A percentile compares a stretch with the other conserved stretches of the same genome.
phyloP scores from a whole-genome alignment of 75 land plant species.

The Pinus albicaulis region DNA sequence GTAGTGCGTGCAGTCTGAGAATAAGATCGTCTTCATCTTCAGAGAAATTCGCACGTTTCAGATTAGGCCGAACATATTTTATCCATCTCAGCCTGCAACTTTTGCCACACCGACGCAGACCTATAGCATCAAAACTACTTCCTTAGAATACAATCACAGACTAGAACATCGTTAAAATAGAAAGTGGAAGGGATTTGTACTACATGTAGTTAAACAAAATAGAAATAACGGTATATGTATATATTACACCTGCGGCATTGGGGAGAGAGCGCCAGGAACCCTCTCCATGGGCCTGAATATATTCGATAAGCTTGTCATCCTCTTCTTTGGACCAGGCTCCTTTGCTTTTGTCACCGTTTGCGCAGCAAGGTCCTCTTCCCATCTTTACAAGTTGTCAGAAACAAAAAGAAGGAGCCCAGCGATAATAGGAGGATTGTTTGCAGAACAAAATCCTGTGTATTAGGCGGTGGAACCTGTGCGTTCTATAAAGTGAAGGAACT shows the following conservation, averaged over 20 bases:
- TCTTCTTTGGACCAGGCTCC: conserved; percentile 67
- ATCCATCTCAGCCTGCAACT: conserved; percentile 33
- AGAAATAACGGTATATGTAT: too few relatives aligned
- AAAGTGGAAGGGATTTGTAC: too few relatives aligned
- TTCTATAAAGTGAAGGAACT: too few relatives aligned
- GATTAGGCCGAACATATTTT: conserved; percentile 21
- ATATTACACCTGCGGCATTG: conserved; percentile 35
- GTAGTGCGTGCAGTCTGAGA: conserved; percentile 16
- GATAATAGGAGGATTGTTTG: too few relatives aligned
- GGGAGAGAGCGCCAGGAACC: conserved; percentile 71
- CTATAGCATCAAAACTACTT: not conserved
- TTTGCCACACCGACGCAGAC: conserved; percentile 23
- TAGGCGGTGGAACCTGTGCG: too few relatives aligned
- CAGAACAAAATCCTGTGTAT: too few relatives aligned
- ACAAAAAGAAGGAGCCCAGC: too few relatives aligned
- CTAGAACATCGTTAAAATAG: too few relatives aligned
- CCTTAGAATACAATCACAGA: too few relatives aligned
- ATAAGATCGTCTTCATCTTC: conserved; percentile 26
- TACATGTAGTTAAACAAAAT: too few relatives aligned
- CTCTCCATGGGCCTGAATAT: conserved; percentile 60
- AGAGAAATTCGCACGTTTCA: conserved; percentile 22
- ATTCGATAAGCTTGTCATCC: conserved; percentile 42
- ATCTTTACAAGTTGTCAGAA: too few relatives aligned
- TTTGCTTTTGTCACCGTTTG: conserved; percentile 60
- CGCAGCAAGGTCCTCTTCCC: conserved; percentile 65